phyloP scores from a whole-genome alignment of 73 alveolate species.

The Stentor roeselii region DNA sequence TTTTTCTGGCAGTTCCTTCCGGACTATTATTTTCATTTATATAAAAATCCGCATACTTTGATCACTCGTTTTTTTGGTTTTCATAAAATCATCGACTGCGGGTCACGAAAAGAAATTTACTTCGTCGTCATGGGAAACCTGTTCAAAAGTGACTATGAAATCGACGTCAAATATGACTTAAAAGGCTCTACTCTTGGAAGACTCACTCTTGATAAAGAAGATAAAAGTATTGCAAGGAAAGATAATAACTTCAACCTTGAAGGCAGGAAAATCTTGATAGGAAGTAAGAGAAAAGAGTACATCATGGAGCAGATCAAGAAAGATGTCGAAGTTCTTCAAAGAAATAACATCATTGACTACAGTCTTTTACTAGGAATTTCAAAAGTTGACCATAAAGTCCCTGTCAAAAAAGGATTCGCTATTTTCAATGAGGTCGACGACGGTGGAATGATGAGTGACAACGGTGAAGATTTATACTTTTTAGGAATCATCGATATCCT shows the following conservation, averaged over 20 bases:
- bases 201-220: conserved; percentile 39
- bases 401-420: not conserved
- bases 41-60: conserved; percentile 70
- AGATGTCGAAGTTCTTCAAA: conserved; percentile 62
- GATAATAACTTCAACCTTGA: conserved; percentile 75
- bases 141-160: not conserved
- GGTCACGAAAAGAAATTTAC: conserved; percentile 49
- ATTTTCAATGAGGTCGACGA: conserved; percentile 55
- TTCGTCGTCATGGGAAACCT: conserved; percentile 45
- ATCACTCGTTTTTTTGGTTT: conserved; percentile 60
- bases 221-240: conserved; percentile 83
- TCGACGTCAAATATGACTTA: not conserved
- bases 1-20: conserved; percentile 38
- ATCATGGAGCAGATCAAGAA: conserved; percentile 65
- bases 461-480: conserved; percentile 57
- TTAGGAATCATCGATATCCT: conserved; percentile 88
- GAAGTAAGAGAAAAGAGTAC: conserved; percentile 50
- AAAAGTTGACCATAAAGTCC: conserved; percentile 35
- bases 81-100: conserved; percentile 46
- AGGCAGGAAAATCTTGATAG: conserved; percentile 63
- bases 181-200: not conserved
- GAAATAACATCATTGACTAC: conserved; percentile 72
- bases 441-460: conserved; percentile 66
- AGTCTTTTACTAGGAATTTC: conserved; percentile 78
- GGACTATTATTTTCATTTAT: conserved; percentile 52